A percentile compares a stretch with the other conserved stretches of the same genome.
Evolutionary conservation across 169 alveolate species (phyloP).

Genomic region (Plasmodium malariae): DNA sequence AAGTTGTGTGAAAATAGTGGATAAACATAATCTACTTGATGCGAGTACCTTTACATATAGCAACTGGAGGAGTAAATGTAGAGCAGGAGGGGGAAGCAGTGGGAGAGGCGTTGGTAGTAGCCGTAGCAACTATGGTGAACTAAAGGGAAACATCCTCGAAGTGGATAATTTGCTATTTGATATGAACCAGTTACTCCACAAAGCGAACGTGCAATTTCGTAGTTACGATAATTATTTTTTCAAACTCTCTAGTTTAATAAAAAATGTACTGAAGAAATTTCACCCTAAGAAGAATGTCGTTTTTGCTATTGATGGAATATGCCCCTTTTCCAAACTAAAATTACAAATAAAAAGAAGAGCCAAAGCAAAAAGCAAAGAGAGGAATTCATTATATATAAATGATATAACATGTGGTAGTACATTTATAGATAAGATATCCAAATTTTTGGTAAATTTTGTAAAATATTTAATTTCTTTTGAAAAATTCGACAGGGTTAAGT

Average conservation of each 20-base stretch:
- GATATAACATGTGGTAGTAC: conserved; percentile 80
- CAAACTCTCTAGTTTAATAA: conserved; percentile 70
- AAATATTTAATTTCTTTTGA: conserved; percentile 36
- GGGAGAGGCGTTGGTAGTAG: not conserved
- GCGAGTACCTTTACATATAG: conserved; percentile 1
- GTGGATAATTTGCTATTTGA: conserved; percentile 81
- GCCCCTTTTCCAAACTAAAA: conserved; percentile 81
- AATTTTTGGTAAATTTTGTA: conserved; percentile 67
- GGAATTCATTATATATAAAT: conserved; percentile 21
- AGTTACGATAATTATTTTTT: conserved; percentile 50
- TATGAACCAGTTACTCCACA: conserved; percentile 80
- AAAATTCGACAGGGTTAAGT: conserved; percentile 30
- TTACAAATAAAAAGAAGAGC: conserved; percentile 76
- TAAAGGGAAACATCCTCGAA: not conserved
- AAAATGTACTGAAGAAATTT: conserved; percentile 58
- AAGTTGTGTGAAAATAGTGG: conserved; percentile 63
- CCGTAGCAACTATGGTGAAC: not conserved
- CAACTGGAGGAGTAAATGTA: not conserved
- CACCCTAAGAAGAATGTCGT: conserved; percentile 76
- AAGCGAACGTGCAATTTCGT: conserved; percentile 76
- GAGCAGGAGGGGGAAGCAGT: not conserved
- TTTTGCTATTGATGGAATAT: conserved; percentile 82
- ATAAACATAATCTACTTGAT: conserved; percentile 41
- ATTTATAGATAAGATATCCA: conserved; percentile 72
- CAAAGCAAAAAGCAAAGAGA: conserved; percentile 9